Evolutionary conservation across 2,329 filamentous ascomycete genomes (phyloP), one percentile per base, ranked within the genome.

Genomic region (Aspergillus spinulosporus): DNA sequence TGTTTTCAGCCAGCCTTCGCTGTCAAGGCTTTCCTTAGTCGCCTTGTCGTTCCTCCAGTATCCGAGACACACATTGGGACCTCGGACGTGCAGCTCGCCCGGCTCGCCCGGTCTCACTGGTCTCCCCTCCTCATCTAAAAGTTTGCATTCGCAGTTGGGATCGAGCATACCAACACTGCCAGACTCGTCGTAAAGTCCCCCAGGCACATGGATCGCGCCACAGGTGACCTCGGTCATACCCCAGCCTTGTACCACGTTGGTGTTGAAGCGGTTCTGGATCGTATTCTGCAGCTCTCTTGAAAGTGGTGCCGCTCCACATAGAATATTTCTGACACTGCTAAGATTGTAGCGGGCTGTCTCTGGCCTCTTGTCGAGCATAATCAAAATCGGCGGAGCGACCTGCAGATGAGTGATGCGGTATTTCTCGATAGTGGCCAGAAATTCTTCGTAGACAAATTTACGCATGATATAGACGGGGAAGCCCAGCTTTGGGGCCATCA

Each of bases 151-250:
- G 56, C 74, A 77, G 62, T 85, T 85, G 3, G 83, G 77, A 49
- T 78, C 66, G 31, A 86, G 68, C 59, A 80, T 71, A 47, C 84
- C 84, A 0, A 85, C 82, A 45, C 74, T 76, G 2, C 79, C 79
- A 9, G 74, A 76, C 37, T 74, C 67, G 52, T 75, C 73, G 52
- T 60, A 59, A 12, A 73, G 56, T 2, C 74, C 72, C 2, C 68
- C 70, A 1, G 77, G 75, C 5, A 81, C 71, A 44, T 75, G 76
- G 12, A 78, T 69, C 0, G 73, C 78, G 7, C 70, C 74, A 49
- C 72, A 76, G 2, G 73, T 74, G 12, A 74, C 72, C 68, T 86
- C 84, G 0, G 84, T 86, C 84, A 86, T 85, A 3, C 84, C 84
- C 79, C 82, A 85, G 1, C 81, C 83, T 62, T 84, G 83, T 66